Evolutionary conservation across 192 early-diverging fungal species (phyloP).

Genomic region (Spinellus fusiger): DNA sequence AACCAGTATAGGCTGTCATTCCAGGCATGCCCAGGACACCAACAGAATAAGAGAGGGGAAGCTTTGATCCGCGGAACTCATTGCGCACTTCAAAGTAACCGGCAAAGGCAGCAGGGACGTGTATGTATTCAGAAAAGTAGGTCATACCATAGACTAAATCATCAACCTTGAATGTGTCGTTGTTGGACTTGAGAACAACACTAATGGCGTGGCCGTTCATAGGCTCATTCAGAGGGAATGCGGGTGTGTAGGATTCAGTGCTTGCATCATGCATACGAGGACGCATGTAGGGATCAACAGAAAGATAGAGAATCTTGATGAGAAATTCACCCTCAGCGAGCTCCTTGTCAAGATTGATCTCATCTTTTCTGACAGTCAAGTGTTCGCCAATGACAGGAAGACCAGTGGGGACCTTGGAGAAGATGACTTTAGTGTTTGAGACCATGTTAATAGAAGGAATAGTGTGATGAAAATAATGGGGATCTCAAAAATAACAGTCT

Average conservation of each 20-base stretch:
- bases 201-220: constrained; percentile 55
- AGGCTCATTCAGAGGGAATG: constrained; percentile 54
- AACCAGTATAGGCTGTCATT: constrained; percentile 66
- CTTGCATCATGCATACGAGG: constrained; percentile 52
- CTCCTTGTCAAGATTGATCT: constrained; percentile 39
- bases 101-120: constrained; percentile 27
- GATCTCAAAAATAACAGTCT: too few relatives aligned
- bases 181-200: constrained; percentile 60
- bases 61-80: constrained; percentile 27
- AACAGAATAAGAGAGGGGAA: constrained; percentile 54
- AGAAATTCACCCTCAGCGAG: constrained; percentile 43
- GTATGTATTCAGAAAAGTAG: constrained; percentile 53
- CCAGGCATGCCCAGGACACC: constrained; percentile 79
- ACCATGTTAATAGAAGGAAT: constrained; percentile 34
- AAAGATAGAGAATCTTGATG: constrained; percentile 57
- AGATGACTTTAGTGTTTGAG: constrained; percentile 38
- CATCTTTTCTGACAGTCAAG: constrained; percentile 39
- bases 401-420: constrained; percentile 25
- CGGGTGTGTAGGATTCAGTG: constrained; percentile 35
- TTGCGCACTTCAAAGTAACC: constrained; percentile 29
- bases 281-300: constrained; percentile 74
- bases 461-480: too few relatives aligned
- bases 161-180: constrained; percentile 49
- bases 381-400: constrained; percentile 38
- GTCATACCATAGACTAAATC: constrained; percentile 55